phyloP scores from a whole-genome alignment of 1,284 basidiomycete species.

The Boletellus dicymbophilus region DNA sequence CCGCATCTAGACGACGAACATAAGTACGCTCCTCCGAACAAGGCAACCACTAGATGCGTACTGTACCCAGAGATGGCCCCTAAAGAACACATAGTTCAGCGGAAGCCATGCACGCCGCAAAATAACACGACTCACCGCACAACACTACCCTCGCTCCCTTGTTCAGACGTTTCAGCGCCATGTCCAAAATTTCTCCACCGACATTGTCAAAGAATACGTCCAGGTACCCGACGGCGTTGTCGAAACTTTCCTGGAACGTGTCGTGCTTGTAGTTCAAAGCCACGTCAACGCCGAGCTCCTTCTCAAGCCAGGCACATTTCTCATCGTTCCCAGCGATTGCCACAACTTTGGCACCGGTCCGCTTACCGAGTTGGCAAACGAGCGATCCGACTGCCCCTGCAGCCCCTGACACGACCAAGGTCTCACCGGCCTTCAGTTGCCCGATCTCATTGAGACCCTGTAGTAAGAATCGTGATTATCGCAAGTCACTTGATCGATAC shows the following conservation, averaged over 20 bases:
- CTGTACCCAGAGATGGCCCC: conserved; percentile 83
- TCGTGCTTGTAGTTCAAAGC: conserved; percentile 88
- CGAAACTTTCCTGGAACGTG: conserved; percentile 70
- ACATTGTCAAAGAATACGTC: conserved; percentile 92
- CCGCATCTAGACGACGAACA: conserved; percentile 43
- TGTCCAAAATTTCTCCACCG: conserved; percentile 81
- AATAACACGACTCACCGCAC: conserved; percentile 51
- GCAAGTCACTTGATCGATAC: conserved; percentile 4
- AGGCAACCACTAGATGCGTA: conserved; percentile 34
- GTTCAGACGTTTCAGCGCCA: conserved; percentile 74
- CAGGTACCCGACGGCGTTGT: conserved; percentile 58
- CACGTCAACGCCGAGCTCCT: conserved; percentile 80
- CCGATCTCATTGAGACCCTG: conserved; percentile 85
- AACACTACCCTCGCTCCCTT: conserved; percentile 77
- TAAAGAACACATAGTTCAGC: conserved; percentile 29
- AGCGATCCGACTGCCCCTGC: conserved; percentile 85
- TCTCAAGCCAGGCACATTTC: conserved; percentile 83
- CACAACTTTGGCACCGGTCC: conserved; percentile 76
- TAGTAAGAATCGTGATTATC: background rate
- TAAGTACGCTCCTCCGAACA: background rate
- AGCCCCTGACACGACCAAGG: conserved; percentile 84
- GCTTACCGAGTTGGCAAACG: conserved; percentile 78
- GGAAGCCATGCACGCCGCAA: background rate
- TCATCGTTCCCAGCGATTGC: conserved; percentile 72
- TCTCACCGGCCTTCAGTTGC: conserved; percentile 79